Evolutionary conservation across 202 grass and related monocot genomes (phyloP), one percentile per base, ranked within the genome.

Genomic region (Alloteropsis angusta): DNA sequence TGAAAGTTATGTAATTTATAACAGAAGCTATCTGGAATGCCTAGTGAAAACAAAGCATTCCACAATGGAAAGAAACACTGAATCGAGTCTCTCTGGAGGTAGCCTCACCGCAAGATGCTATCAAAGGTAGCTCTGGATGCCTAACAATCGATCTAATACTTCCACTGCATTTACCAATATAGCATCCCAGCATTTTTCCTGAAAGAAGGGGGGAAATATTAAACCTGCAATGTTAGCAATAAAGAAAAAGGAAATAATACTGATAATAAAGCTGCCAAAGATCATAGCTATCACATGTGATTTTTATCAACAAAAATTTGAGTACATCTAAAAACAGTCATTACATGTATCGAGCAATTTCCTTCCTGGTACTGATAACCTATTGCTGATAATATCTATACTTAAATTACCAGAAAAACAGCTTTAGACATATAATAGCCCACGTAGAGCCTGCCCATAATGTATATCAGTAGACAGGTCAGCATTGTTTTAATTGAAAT

Each of bases 181-280:
- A 99, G 82, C 90, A 93, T 61, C 96, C 96, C 36, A 96, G 7
- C 81, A 99, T 82, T 88, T 87, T 99, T 73, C 92, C 96, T 99
- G 75, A 12, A 70, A 78, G 34, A 61, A 30, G 41, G 1, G 8
- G 15, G 25, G 5, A 72, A n/a, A 76, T 8, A 13, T 55, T 47
- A 19, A 76, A 36, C 45, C 12, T 45, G 46, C 4, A 70, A 26
- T 45, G 23, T 42, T 35, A 62, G 0, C 39, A 60, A 35, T 12
- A 77, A 12, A 79, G 1, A 41, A 45, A 59, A 35, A 64, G 0
- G 3, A 50, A 68, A 22, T 14, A 53, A 19, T 8, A 26, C 16
- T 53, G n/a, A 57, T 60, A 41, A 44, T 10, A 45, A 49, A 8
- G 12, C 38, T 39, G 5, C 5, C 23, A 61, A 74, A 30, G 44